Evolutionary conservation across 2,329 filamentous ascomycete genomes (phyloP).

Genomic region (Tolypocladium amazonense): DNA sequence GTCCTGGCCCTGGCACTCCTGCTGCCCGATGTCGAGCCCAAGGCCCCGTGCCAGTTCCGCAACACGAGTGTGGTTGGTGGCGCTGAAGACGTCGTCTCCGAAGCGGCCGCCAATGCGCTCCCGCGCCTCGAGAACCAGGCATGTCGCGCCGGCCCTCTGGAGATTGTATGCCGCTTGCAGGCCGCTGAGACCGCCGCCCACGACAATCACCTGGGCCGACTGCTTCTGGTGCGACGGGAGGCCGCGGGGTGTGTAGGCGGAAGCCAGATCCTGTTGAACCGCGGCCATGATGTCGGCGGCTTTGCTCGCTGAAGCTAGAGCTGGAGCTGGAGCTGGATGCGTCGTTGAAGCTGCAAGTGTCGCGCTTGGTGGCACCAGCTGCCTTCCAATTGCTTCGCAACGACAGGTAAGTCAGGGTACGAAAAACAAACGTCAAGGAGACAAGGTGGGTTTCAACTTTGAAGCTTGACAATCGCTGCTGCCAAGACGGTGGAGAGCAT

Average conservation of each 20-base stretch:
- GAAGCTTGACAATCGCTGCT: not conserved
- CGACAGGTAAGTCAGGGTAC: not conserved
- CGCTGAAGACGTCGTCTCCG: not conserved
- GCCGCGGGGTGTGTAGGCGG: not conserved
- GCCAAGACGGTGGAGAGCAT: not conserved
- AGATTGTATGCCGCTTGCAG: conserved; percentile 12
- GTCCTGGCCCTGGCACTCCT: not conserved
- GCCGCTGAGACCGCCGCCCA: conserved; percentile 14
- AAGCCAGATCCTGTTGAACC: not conserved
- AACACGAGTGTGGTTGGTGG: not conserved
- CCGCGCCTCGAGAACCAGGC: conserved; percentile 11
- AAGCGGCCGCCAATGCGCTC: not conserved
- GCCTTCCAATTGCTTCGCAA: not conserved
- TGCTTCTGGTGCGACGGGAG: not conserved
- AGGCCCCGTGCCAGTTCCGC: not conserved
- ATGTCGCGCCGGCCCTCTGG: conserved; percentile 11
- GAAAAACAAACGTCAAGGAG: not conserved
- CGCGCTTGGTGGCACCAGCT: not conserved
- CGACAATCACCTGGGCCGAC: conserved; percentile 13
- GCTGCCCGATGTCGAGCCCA: not conserved
- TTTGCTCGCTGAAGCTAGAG: not conserved
- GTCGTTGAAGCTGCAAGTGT: not conserved
- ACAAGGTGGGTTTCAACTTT: not conserved
- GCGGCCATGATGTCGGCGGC: not conserved
- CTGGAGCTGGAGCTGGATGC: not conserved